These are phyloP conservation scores for Curvularia lunata DNA, from an alignment of 2,329 filamentous ascomycete species.

Conservation along the genomic window DNA sequence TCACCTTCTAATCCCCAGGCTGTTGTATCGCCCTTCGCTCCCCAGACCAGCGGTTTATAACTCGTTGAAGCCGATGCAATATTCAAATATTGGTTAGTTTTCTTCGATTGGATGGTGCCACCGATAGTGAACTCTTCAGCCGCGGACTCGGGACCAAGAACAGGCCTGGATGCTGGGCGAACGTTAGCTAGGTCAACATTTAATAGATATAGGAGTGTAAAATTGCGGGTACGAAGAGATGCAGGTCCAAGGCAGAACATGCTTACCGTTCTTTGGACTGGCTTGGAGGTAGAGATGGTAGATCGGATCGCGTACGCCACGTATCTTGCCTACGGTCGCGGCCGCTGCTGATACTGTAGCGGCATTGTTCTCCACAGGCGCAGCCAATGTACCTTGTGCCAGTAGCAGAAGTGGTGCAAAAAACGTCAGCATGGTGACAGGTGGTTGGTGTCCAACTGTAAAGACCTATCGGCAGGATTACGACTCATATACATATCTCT, in stretches of 20 bases:
- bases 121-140: slow-evolving; percentile 60
- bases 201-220: background rate
- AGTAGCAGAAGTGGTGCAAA: slow-evolving; percentile 16
- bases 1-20: slow-evolving; percentile 60
- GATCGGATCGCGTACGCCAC: slow-evolving; percentile 58
- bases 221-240: background rate
- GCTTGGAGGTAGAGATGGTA: slow-evolving; percentile 62
- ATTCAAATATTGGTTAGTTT: slow-evolving; percentile 58
- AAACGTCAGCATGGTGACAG: slow-evolving; percentile 13
- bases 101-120: slow-evolving; percentile 58
- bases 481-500: background rate
- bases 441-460: background rate
- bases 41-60: slow-evolving; percentile 61
- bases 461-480: background rate
- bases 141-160: slow-evolving; percentile 60
- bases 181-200: background rate
- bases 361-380: slow-evolving; percentile 17
- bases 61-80: slow-evolving; percentile 55
- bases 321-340: slow-evolving; percentile 58
- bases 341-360: slow-evolving; percentile 24
- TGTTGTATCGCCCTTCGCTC: slow-evolving; percentile 51
- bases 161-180: slow-evolving; percentile 50
- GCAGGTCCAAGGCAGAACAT: background rate
- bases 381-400: slow-evolving; percentile 11
- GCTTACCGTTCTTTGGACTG: slow-evolving; percentile 51